These are phyloP conservation scores for Nissolia schottii DNA, from an alignment of 306 rosid genomes.

Conservation along the genomic window DNA sequence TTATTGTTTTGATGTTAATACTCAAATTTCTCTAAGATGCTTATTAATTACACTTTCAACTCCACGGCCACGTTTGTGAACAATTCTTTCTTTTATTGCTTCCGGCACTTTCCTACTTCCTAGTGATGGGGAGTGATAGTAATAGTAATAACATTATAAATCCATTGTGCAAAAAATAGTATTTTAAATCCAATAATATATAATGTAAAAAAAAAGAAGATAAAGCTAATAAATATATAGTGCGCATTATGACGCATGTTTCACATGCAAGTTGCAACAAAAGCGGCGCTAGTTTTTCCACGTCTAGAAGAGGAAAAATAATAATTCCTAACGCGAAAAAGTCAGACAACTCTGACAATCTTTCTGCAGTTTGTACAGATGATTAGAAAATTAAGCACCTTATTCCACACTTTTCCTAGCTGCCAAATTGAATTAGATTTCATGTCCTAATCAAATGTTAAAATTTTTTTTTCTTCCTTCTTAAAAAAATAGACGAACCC, in stretches of 20 bases:
- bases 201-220: background rate
- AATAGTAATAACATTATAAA: background rate
- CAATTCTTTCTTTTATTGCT: background rate
- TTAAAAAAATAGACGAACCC: too few species aligned
- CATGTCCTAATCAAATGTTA: background rate
- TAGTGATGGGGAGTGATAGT: too few species aligned
- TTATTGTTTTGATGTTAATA: background rate
- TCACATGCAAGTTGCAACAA: slow-evolving; percentile 25
- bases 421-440: background rate
- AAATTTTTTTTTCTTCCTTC: too few species aligned
- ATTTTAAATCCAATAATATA: background rate
- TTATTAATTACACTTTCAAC: background rate
- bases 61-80: background rate
- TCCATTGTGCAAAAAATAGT: too few species aligned
- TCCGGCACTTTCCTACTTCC: background rate
- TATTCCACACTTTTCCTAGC: background rate
- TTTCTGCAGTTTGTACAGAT: background rate
- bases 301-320: background rate
- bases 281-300: slow-evolving; percentile 2
- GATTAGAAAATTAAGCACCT: background rate
- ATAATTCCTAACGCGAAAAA: background rate
- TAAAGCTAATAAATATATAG: too few species aligned
- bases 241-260: background rate
- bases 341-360: background rate
- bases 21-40: background rate